These are phyloP conservation scores for Glycine soja DNA, from an alignment of 306 rosid species.

Conservation along the genomic window DNA sequence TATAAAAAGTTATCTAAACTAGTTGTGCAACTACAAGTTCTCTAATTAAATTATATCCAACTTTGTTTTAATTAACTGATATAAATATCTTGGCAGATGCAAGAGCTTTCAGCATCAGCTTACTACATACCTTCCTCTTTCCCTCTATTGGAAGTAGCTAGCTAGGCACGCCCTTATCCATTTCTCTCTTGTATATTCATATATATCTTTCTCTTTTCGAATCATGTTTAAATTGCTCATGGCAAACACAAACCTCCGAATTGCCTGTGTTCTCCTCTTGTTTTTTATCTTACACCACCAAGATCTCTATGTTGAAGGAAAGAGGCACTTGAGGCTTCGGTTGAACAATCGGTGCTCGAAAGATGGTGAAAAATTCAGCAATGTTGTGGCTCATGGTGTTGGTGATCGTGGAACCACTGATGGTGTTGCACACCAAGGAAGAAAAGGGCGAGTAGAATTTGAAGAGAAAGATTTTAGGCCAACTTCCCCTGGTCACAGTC, in stretches of 20 bases:
- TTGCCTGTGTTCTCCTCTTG: conserved; percentile 48
- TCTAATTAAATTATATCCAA: background rate
- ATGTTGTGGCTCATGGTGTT: background rate
- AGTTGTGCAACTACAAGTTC: background rate
- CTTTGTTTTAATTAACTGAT: background rate
- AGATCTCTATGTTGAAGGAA: conserved; percentile 51
- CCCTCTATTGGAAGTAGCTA: background rate
- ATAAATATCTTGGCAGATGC: conserved; percentile 36
- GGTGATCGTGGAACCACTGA: background rate
- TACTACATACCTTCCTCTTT: background rate
- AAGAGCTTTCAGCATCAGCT: conserved; percentile 19
- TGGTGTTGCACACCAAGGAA: background rate
- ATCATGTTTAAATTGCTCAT: conserved; percentile 32
- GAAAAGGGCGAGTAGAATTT: background rate
- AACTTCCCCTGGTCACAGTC: conserved; percentile 53
- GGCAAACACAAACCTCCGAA: conserved; percentile 46
- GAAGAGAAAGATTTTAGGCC: conserved; percentile 50
- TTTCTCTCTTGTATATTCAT: background rate
- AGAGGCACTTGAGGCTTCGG: conserved; percentile 51
- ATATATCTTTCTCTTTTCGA: background rate
- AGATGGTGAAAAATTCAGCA: conserved; percentile 1
- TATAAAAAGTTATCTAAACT: too few relatives aligned
- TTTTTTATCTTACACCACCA: conserved; percentile 54
- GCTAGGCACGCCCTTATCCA: too few relatives aligned
- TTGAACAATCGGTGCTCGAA: conserved; percentile 6